phyloP scores from a whole-genome alignment of 1,139 yeast genomes.

The Taphrina pruni region DNA sequence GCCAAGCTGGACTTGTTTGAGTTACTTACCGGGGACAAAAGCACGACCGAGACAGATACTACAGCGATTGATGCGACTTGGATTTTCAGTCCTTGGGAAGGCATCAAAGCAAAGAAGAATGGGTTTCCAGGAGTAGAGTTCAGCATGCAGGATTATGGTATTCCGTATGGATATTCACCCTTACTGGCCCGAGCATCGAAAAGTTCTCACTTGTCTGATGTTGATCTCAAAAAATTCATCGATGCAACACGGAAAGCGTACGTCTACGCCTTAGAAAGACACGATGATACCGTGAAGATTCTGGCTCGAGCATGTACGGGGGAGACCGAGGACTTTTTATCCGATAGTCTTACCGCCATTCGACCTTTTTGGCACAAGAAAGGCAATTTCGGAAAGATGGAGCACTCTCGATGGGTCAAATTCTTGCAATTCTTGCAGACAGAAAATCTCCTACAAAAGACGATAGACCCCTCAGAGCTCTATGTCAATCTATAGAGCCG shows the following conservation, averaged over 20 bases:
- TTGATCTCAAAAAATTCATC: conserved; percentile 1
- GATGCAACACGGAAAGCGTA: conserved; percentile 14
- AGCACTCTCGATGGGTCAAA: conserved; percentile 9
- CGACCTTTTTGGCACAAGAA: conserved; percentile 8
- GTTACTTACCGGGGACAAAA: background rate
- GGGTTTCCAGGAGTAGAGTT: conserved; percentile 1
- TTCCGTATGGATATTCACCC: conserved; percentile 26
- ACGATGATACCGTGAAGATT: conserved; percentile 11
- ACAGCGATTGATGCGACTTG: conserved; percentile 25
- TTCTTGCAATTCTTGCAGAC: conserved; percentile 7
- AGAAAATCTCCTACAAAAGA: background rate
- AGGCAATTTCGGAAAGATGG: conserved; percentile 18
- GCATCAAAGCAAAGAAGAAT: conserved; percentile 15
- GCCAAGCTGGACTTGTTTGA: conserved; percentile 33
- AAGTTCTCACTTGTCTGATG: background rate
- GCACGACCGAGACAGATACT: background rate
- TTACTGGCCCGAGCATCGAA: conserved; percentile 17
- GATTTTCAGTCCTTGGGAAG: conserved; percentile 30
- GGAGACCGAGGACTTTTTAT: conserved; percentile 4
- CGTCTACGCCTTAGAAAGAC: background rate
- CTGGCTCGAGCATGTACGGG: conserved; percentile 16
- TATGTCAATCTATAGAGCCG: background rate
- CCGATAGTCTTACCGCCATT: background rate
- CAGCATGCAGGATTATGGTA: conserved; percentile 4
- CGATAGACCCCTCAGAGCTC: background rate